phyloP scores from a whole-genome alignment of 192 early-diverging fungal genomes.

The Nowakowskiella sp. region DNA sequence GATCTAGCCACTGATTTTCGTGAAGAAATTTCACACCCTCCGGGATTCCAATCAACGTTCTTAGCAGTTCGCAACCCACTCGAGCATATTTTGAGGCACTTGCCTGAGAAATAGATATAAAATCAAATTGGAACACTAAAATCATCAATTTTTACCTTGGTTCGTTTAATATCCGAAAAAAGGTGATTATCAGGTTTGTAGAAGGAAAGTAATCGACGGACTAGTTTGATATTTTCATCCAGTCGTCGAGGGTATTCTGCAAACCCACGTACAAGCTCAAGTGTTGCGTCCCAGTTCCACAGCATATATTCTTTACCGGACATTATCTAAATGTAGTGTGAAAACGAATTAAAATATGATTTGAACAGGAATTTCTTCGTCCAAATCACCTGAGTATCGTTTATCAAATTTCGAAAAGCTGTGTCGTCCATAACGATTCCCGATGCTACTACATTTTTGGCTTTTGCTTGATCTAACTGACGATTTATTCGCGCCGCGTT shows the following conservation, averaged over 20 bases:
- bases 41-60: constrained; percentile 45
- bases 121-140: neutral
- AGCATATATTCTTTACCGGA: constrained; percentile 63
- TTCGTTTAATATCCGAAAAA: constrained; percentile 57
- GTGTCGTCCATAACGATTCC: constrained; percentile 62
- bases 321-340: constrained; percentile 39
- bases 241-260: constrained; percentile 61
- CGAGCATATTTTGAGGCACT: constrained; percentile 47
- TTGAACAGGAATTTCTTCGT: constrained; percentile 3
- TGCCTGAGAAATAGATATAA: constrained; percentile 14
- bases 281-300: constrained; percentile 72
- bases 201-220: constrained; percentile 65
- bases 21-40: constrained; percentile 64
- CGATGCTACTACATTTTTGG: constrained; percentile 44
- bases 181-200: constrained; percentile 61
- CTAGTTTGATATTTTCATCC: constrained; percentile 69
- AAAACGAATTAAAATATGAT: constrained; percentile 1
- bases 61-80: constrained; percentile 62
- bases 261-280: constrained; percentile 70
- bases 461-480: no score
- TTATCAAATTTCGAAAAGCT: constrained; percentile 57
- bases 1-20: constrained; percentile 59
- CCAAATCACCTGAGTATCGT: constrained; percentile 55
- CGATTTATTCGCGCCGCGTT: constrained; percentile 8
- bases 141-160: constrained; percentile 34